Conservation (phyloP, 2,329 filamentous ascomycete genomes). For the Juglanconis juglandina region DNA sequence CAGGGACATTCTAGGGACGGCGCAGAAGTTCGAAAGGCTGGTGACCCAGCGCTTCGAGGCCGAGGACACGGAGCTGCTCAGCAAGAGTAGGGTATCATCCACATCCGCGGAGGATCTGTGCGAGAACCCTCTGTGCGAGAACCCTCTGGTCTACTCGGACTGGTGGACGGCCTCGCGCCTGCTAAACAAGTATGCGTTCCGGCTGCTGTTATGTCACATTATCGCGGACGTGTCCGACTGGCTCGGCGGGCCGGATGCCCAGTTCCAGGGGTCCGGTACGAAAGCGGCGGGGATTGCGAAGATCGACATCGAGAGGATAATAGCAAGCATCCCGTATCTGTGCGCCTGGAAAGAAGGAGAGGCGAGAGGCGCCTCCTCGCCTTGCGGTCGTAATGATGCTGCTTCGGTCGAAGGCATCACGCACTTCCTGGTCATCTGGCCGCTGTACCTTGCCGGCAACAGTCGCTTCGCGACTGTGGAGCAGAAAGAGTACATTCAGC, state of each 20-base stretch:
- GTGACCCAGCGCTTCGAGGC: conserved; percentile 1
- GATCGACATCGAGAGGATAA: conserved; percentile 7
- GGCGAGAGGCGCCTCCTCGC: not conserved
- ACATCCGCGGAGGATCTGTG: not conserved
- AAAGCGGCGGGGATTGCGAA: conserved; percentile 1
- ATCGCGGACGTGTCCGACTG: conserved; percentile 8
- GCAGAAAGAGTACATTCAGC: conserved; percentile 8
- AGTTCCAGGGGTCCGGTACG: not conserved
- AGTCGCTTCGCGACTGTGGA: conserved; percentile 2
- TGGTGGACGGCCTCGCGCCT: conserved; percentile 8
- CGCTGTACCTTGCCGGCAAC: conserved; percentile 6
- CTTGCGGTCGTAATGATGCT: conserved; percentile 4
- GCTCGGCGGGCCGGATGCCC: conserved; percentile 1
- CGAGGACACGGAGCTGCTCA: not conserved
- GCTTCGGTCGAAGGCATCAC: conserved; percentile 4
- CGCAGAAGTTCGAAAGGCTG: conserved; percentile 8
- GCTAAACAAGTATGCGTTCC: conserved; percentile 8
- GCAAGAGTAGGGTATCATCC: not conserved
- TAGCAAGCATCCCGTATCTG: conserved; percentile 8
- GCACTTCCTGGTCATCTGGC: conserved; percentile 10
- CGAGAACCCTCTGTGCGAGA: not conserved
- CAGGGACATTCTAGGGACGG: conserved; percentile 4
- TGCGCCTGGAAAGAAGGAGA: not conserved
- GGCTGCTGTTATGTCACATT: conserved; percentile 9
- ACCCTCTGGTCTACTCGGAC: not conserved